Base-by-base conservation (phyloP, 495 filamentous ascomycete species). In the Penicillium dipodomyicola region DNA sequence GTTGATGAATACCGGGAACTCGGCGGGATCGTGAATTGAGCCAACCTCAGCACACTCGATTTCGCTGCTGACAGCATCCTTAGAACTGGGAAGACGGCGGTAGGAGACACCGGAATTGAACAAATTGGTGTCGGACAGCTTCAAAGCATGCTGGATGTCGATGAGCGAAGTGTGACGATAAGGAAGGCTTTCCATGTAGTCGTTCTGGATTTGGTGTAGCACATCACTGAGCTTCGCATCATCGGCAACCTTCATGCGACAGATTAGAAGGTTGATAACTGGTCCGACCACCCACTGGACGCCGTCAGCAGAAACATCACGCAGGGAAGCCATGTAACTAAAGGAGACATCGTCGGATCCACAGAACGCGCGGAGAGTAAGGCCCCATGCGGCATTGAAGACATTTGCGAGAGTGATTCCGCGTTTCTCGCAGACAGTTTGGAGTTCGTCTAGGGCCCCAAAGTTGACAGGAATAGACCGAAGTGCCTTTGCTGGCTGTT, bases 1-100 rank as follows among this genome's bases (percentile, higher is more conserved):
- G 56, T 83, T 83, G 51, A 84, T 65, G 33, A 75, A 82, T 1
- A 85, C 62, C 8, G 73, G 72, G 58, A 81, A 81, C 63, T 85
- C 81, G 5, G 81, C 81, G 0, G 82, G 82, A 50, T 84, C 82
- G 43, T 83, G 74, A 30, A 81, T 77, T 2, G 72, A 62, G 8
- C 69, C 70, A 30, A 68, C 65, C 47, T 77, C 72, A 3, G 66
- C 57, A 45, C 77, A 72, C n/a, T 72, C 56, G 10, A 80, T 73
- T 11, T 64, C 63, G 30, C 65, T 65, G 30, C 57, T 56, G 29
- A 68, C 54, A 1, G 32, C 52, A 11, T 60, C 60, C 30, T 64
- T 61, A 0, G 57, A 52, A 0, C 64, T 49, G 1, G 76, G 71
- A 8, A 78, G 67, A 29, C 69, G 75, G 17, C 76, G 63, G 59